Conservation (phyloP, 331 rosid species). For the Rosa hybrid region DNA sequence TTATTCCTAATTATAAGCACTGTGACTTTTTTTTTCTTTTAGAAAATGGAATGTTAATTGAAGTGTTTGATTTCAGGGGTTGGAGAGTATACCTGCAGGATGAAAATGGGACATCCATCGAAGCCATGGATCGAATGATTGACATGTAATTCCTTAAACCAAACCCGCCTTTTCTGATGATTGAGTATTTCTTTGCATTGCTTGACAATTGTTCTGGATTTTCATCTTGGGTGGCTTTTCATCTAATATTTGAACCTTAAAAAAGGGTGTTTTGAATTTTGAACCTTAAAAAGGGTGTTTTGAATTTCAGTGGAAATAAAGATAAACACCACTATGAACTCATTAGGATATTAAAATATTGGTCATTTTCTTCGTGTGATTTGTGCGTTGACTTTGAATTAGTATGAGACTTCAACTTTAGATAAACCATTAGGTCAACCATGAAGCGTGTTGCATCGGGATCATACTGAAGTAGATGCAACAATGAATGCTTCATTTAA, state of each 20-base stretch:
- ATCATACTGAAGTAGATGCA: too few species aligned
- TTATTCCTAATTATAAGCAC: neutral
- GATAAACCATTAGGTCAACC: neutral
- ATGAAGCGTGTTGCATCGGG: neutral
- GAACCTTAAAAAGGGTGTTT: neutral
- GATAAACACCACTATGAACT: neutral
- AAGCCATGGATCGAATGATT: conserved; percentile 68
- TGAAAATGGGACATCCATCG: conserved; percentile 85
- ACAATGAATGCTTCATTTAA: neutral
- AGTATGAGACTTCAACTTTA: neutral
- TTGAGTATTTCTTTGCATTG: neutral
- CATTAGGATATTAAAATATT: neutral
- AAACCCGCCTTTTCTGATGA: neutral
- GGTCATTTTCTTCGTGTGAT: neutral
- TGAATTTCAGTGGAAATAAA: neutral
- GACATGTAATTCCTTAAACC: conserved; percentile 45
- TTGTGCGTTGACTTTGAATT: neutral
- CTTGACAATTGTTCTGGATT: neutral
- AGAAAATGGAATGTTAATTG: neutral
- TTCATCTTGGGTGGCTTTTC: neutral
- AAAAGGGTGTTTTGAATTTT: neutral
- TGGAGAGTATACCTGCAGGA: conserved; percentile 92
- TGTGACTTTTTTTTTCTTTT: too few species aligned
- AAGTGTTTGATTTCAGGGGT: conserved; percentile 57
- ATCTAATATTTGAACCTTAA: neutral